A percentile compares a stretch with the other conserved stretches of the same genome.
These are phyloP conservation scores for Penicillium glabrum DNA, from an alignment of 2,329 filamentous ascomycete genomes.

Conservation along the genomic window DNA sequence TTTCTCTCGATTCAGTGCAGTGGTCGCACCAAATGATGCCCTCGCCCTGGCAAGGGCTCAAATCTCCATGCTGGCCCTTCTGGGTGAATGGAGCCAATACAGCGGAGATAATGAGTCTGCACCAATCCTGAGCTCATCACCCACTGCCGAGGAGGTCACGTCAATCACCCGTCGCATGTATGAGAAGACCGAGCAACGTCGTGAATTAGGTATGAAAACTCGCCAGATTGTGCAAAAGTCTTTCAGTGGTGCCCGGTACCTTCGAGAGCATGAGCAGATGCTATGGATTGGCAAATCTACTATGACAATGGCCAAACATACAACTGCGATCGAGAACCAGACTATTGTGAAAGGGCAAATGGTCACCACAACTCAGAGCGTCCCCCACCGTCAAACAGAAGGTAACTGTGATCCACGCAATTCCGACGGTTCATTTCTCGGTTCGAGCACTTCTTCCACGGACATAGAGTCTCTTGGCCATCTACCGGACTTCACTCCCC, in stretches of 20 bases:
- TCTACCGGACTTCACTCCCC: slow-evolving; percentile 35
- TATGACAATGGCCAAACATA: slow-evolving; percentile 33
- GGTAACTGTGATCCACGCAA: slow-evolving; percentile 4
- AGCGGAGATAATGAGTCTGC: slow-evolving; percentile 51
- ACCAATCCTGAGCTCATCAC: slow-evolving; percentile 49
- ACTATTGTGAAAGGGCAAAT: slow-evolving; percentile 13
- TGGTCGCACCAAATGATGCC: slow-evolving; percentile 65
- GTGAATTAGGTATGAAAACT: slow-evolving; percentile 59
- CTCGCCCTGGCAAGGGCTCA: slow-evolving; percentile 61
- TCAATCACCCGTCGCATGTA: slow-evolving; percentile 60
- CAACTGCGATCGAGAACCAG: slow-evolving; percentile 17
- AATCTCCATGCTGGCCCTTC: slow-evolving; percentile 61
- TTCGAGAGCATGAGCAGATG: slow-evolving; percentile 64
- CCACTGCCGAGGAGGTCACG: slow-evolving; percentile 52
- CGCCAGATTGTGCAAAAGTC: slow-evolving; percentile 59
- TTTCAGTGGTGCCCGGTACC: slow-evolving; percentile 60
- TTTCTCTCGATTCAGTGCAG: slow-evolving; percentile 57
- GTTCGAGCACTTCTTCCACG: slow-evolving; percentile 29
- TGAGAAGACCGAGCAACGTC: slow-evolving; percentile 57
- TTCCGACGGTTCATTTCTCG: slow-evolving; percentile 30
- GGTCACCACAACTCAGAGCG: neutral
- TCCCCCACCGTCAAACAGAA: neutral
- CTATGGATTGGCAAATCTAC: slow-evolving; percentile 50
- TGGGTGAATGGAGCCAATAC: slow-evolving; percentile 62
- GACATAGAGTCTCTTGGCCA: slow-evolving; percentile 32